A percentile compares a stretch with the other conserved stretches of the same genome.
phyloP scores from a whole-genome alignment of 2,329 filamentous ascomycete genomes.

The Cladorrhinum sp. region DNA sequence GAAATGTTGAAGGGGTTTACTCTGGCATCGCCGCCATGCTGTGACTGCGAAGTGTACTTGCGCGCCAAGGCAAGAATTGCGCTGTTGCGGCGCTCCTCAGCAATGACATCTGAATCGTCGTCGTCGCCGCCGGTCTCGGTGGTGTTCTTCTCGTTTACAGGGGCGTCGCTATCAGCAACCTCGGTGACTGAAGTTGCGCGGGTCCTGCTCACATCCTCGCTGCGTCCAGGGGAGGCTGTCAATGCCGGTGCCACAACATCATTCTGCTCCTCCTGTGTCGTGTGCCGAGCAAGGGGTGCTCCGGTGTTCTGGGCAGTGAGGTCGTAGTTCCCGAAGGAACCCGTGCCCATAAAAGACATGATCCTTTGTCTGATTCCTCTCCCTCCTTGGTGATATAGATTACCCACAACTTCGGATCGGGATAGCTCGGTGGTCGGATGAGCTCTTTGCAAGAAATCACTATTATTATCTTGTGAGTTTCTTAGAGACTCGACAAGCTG shows the following conservation, averaged over 20 bases:
- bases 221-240: conserved; percentile 25
- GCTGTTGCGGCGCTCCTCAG: conserved; percentile 50
- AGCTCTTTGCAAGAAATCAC: neutral
- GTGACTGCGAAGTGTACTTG: conserved; percentile 49
- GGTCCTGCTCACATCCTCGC: conserved; percentile 32
- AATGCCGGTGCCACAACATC: conserved; percentile 21
- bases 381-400: neutral
- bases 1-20: conserved; percentile 48
- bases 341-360: conserved; percentile 43
- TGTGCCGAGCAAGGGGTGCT: conserved; percentile 33
- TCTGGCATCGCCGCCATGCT: conserved; percentile 32
- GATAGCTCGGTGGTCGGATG: neutral
- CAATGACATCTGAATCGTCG: conserved; percentile 40
- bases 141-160: conserved; percentile 30
- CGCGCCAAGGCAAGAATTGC: conserved; percentile 56
- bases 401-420: neutral
- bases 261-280: conserved; percentile 30
- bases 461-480: neutral
- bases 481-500: neutral
- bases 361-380: neutral
- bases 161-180: conserved; percentile 30
- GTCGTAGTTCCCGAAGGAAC: conserved; percentile 48
- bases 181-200: conserved; percentile 39
- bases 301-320: conserved; percentile 44
- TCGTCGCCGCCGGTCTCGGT: conserved; percentile 33